Evolutionary conservation across 208 protist genomes (phyloP).

Genomic region (Crithidia acanthocephali): DNA sequence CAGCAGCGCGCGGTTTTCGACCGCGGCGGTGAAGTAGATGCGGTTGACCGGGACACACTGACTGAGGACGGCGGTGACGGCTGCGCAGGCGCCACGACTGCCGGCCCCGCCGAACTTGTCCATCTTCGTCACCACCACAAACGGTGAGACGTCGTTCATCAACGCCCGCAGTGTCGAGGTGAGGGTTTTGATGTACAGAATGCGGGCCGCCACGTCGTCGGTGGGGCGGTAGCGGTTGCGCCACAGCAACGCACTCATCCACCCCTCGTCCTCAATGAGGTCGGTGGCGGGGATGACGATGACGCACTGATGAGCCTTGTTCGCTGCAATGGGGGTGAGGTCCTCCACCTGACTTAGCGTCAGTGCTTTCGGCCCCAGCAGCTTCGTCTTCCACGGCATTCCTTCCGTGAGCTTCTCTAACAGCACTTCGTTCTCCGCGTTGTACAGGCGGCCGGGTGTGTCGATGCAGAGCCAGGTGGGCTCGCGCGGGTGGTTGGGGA

Average conservation of each 20-base stretch:
- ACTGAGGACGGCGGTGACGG: conserved; percentile 46
- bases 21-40: conserved; percentile 74
- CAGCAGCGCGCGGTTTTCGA: conserved; percentile 43
- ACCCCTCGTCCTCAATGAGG: conserved; percentile 73
- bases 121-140: conserved; percentile 85
- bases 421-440: conserved; percentile 32
- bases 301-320: conserved; percentile 74
- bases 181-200: conserved; percentile 60
- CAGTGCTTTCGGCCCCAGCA: conserved; percentile 48
- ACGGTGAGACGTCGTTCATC: conserved; percentile 63
- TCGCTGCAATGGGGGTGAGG: conserved; percentile 47
- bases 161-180: conserved; percentile 49
- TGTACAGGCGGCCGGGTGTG: conserved; percentile 78
- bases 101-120: conserved; percentile 75
- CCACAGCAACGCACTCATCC: conserved; percentile 57
- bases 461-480: conserved; percentile 84
- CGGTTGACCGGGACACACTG: conserved; percentile 78
- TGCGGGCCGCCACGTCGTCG: conserved; percentile 45
- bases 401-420: conserved; percentile 61
- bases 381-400: conserved; percentile 74
- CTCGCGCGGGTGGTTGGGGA: conserved; percentile 62
- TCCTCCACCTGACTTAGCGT: conserved; percentile 40
- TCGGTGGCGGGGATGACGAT: conserved; percentile 77
- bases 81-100: conserved; percentile 37
- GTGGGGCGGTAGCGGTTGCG: conserved; percentile 50